Evolutionary conservation across 2,329 filamentous ascomycete species (phyloP).

Genomic region (Achaetomium macrosporum): DNA sequence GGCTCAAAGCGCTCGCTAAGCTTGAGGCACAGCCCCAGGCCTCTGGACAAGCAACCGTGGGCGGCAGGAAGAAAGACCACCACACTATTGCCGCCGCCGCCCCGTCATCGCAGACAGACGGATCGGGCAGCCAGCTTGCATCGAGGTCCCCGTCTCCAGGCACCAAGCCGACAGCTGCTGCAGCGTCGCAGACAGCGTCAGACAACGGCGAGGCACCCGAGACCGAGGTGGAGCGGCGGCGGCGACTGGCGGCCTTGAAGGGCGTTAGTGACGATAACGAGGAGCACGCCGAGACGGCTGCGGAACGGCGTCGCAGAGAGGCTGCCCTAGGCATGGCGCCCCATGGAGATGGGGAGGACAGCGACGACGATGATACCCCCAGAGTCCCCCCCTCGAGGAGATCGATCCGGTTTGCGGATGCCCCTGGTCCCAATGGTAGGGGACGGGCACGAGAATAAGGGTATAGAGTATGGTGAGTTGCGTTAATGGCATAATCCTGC

Average conservation of each 20-base stretch:
- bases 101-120: not conserved
- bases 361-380: constrained; percentile 53
- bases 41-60: constrained; percentile 2
- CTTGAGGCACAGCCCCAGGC: constrained; percentile 28
- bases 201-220: constrained; percentile 45
- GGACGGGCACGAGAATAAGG: constrained; percentile 1
- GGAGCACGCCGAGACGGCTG: constrained; percentile 57
- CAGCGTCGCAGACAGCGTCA: constrained; percentile 18
- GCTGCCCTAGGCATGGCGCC: constrained; percentile 61
- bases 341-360: constrained; percentile 39
- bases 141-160: constrained; percentile 10
- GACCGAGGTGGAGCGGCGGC: constrained; percentile 63
- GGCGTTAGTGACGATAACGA: constrained; percentile 36
- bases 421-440: constrained; percentile 27
- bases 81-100: not conserved
- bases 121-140: not conserved
- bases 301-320: constrained; percentile 66
- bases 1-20: constrained; percentile 45
- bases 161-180: not conserved
- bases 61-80: constrained; percentile 4
- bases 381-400: constrained; percentile 47
- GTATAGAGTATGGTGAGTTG: not conserved
- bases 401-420: constrained; percentile 58
- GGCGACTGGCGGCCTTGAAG: constrained; percentile 52
- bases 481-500: not conserved